Conservation (phyloP, 768 basidiomycete genomes). For the Lentinula edodes region DNA sequence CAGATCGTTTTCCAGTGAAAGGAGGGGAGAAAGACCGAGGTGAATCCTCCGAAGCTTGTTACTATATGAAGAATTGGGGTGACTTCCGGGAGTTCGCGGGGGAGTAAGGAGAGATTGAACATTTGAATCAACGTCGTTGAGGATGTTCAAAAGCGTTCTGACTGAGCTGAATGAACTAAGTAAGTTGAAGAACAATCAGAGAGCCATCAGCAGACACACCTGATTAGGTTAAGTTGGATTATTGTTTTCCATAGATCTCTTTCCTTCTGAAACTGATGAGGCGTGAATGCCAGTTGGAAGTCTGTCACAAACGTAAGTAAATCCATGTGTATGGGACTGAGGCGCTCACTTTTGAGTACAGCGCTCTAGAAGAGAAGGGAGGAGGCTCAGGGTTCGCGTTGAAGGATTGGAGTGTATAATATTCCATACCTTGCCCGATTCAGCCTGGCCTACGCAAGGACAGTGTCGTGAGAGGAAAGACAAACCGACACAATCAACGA, state of each 20-base stretch:
- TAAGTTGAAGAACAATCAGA: background rate
- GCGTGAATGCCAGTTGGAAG: constrained; percentile 64
- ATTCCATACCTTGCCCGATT: constrained; percentile 28
- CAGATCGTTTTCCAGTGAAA: constrained; percentile 50
- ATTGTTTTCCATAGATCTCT: constrained; percentile 56
- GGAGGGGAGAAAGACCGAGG: constrained; percentile 43
- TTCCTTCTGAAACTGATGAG: constrained; percentile 53
- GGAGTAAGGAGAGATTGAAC: constrained; percentile 23
- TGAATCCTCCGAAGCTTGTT: constrained; percentile 28
- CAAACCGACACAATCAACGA: background rate
- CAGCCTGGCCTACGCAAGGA: constrained; percentile 27
- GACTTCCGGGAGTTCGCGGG: constrained; percentile 10
- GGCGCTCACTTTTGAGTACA: constrained; percentile 36
- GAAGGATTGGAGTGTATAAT: background rate
- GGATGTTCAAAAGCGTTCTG: constrained; percentile 49
- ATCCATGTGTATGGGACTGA: background rate
- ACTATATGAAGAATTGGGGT: constrained; percentile 5
- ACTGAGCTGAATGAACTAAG: constrained; percentile 36
- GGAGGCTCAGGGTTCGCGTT: too few relatives aligned
- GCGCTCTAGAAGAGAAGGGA: constrained; percentile 32
- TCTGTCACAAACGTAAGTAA: constrained; percentile 30
- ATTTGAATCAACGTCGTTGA: constrained; percentile 23
- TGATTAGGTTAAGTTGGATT: constrained; percentile 65
- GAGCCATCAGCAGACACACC: constrained; percentile 26
- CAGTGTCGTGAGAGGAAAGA: background rate